Base-by-base conservation (phyloP, 768 basidiomycete species). In the Boletales sp. region DNA sequence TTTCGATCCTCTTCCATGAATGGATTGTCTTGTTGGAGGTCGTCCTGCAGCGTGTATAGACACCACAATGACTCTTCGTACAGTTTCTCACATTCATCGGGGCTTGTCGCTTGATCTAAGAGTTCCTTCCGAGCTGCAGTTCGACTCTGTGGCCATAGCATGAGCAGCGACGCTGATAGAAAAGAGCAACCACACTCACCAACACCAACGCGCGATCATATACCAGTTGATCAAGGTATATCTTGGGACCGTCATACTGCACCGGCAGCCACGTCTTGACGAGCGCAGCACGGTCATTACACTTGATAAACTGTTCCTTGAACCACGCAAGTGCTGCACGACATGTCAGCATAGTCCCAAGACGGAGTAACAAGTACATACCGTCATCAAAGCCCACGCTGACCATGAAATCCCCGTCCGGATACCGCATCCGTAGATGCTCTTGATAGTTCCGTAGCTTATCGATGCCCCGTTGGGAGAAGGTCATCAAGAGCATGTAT, bases 21-120 rank as follows among this genome's bases (percentile, higher is more conserved):
- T 3, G 90, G 88, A 62, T 90, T 92, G 13, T 84, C 87, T 9
- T 76, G 80, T 65, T 91, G 87, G 2, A 92, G 74, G 60, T 95
- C 89, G 63, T 98, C 97, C 64, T 94, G 86, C 8, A 98, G 75
- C 0, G 93, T 88, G 56, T 94, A 90, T 29, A 98, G 75, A 64
- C 94, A 89, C 92, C 93, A 97, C 8, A 98, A 68, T 0, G 92
- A 91, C 59, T 92, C 92, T 61, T 97, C 94, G 69, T 98, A 99
- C 34, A 95, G 74, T 65, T 87, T 88, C 74, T 97, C 92, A 66
- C 93, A 94, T 62, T 91, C 87, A 55, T 87, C 80, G 0, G 88
- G 84, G 27, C 80, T 80, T 39, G 76, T 75, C 35, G 84, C 85
- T 62, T 87, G 81, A 62, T 92, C 90, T 11, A 90, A 72, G 0